Percentiles rank a stretch among this genome's conserved stretches.
Evolutionary conservation across 2,329 filamentous ascomycete species (phyloP).

Genomic region (Colletotrichum aenigma): DNA sequence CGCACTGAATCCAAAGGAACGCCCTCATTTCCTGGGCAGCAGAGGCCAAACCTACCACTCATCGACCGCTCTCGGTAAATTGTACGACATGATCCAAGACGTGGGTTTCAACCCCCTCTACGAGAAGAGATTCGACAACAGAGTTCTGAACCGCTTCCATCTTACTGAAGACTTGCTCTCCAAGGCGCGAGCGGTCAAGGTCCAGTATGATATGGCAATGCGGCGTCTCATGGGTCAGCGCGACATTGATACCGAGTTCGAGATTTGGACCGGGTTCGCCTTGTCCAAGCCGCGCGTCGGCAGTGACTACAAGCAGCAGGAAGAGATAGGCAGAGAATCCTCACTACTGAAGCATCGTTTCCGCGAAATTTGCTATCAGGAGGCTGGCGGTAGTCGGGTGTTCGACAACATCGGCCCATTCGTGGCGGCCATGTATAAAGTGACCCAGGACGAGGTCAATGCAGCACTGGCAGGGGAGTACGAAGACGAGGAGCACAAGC

Average conservation of each 20-base stretch:
- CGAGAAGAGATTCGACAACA: slow-evolving; percentile 73
- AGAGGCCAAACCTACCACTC: slow-evolving; percentile 65
- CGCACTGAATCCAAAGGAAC: slow-evolving; percentile 63
- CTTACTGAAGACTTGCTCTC: slow-evolving; percentile 57
- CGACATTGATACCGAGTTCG: slow-evolving; percentile 85
- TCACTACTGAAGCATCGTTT: slow-evolving; percentile 71
- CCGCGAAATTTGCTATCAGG: slow-evolving; percentile 67
- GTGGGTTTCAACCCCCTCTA: slow-evolving; percentile 77
- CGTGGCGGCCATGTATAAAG: slow-evolving; percentile 84
- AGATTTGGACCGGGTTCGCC: slow-evolving; percentile 88
- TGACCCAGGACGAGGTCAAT: slow-evolving; percentile 75
- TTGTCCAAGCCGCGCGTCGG: slow-evolving; percentile 74
- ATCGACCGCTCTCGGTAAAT: slow-evolving; percentile 72
- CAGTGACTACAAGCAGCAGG: slow-evolving; percentile 84
- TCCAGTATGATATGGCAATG: slow-evolving; percentile 77
- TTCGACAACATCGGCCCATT: slow-evolving; percentile 72
- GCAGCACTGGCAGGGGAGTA: slow-evolving; percentile 56
- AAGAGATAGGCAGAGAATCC: slow-evolving; percentile 77
- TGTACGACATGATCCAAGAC: slow-evolving; percentile 77
- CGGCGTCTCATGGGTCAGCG: slow-evolving; percentile 84
- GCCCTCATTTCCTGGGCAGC: slow-evolving; percentile 91
- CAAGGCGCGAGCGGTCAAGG: slow-evolving; percentile 71
- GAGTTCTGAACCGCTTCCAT: slow-evolving; percentile 70
- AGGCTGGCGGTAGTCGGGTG: slow-evolving; percentile 62
- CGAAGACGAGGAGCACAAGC: slow-evolving; percentile 33